Conservation (phyloP, 2,329 filamentous ascomycete species). For the Rutstroemia sydowiana region DNA sequence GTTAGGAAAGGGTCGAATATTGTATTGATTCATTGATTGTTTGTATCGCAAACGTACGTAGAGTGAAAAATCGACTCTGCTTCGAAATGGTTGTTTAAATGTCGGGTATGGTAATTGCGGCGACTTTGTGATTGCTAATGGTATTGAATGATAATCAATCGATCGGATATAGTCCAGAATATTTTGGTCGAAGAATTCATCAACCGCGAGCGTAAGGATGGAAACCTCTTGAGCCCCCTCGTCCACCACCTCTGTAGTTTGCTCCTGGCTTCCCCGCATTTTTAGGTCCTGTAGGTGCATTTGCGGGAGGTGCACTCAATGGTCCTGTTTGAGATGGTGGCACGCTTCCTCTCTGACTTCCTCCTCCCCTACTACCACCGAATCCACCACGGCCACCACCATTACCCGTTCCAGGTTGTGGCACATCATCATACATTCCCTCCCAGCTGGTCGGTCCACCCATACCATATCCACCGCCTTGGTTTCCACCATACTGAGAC, state of each 20-base stretch:
- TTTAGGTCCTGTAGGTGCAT: conserved; percentile 90
- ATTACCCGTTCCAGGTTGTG: conserved; percentile 53
- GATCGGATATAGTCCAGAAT: background rate
- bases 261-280: conserved; percentile 87
- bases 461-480: conserved; percentile 36
- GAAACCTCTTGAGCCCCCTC: conserved; percentile 67
- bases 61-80: background rate
- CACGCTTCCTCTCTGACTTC: conserved; percentile 27
- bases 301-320: conserved; percentile 58
- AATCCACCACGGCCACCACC: conserved; percentile 37
- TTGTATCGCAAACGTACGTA: background rate
- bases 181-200: background rate
- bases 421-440: conserved; percentile 96
- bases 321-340: conserved; percentile 28
- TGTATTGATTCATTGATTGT: no score
- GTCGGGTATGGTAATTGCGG: background rate
- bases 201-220: conserved; percentile 60
- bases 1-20: no score
- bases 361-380: conserved; percentile 29
- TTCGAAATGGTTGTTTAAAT: background rate
- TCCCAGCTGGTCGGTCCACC: conserved; percentile 79
- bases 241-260: conserved; percentile 86
- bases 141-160: background rate
- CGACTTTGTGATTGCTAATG: background rate
- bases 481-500: conserved; percentile 24